Evolutionary conservation across 345 rosid genomes (phyloP).

Genomic region (Populus nigra): DNA sequence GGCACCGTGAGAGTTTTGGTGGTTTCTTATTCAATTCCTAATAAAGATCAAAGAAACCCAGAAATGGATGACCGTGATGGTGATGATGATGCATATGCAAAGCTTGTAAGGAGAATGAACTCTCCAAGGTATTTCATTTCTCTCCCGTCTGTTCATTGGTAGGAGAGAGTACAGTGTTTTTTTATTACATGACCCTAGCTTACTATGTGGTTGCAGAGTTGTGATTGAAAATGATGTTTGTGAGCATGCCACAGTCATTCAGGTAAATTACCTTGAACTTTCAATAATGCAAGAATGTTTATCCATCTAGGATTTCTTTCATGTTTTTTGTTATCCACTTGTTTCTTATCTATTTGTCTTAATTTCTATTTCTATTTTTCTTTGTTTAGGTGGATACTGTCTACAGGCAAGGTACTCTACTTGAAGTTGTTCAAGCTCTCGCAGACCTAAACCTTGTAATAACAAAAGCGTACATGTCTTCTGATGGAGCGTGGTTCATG

Average conservation of each 20-base stretch:
- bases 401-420: conserved; percentile 80
- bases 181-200: not conserved
- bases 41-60: not conserved
- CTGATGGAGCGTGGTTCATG: conserved; percentile 97
- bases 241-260: conserved; percentile 73
- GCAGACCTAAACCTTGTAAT: conserved; percentile 79
- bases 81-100: conserved; percentile 74
- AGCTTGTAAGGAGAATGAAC: conserved; percentile 86
- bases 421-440: conserved; percentile 87
- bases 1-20: not conserved
- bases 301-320: not conserved
- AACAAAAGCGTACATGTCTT: conserved; percentile 81
- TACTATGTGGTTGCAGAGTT: conserved; percentile 46
- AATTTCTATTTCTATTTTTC: not conserved
- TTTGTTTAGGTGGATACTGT: conserved; percentile 67
- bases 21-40: not conserved
- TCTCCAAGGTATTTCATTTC: conserved; percentile 57
- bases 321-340: not conserved
- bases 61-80: conserved; percentile 22
- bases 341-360: no score
- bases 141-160: not conserved
- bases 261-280: conserved; percentile 32
- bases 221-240: conserved; percentile 67
- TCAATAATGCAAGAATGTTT: not conserved
- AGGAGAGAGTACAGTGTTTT: not conserved